A percentile compares a stretch with the other conserved stretches of the same genome.
Evolutionary conservation across 1,284 basidiomycete species (phyloP).

Genomic region (Malassezia furfur): DNA sequence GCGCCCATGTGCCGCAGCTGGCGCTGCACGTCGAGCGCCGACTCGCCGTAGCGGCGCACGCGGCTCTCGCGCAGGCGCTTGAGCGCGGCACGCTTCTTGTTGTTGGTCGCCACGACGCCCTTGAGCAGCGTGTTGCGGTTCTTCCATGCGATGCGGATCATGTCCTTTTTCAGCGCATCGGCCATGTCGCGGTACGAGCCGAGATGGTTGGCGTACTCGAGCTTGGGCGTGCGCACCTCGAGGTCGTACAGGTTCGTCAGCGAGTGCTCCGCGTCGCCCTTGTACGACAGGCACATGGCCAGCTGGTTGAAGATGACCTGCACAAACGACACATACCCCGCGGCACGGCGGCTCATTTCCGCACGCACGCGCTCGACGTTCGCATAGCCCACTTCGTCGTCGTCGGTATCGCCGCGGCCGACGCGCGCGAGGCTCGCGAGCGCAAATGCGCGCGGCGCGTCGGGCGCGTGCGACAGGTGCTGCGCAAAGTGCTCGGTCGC

Average conservation of each 20-base stretch:
- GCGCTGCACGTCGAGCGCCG: background rate
- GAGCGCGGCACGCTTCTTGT: conserved; percentile 14
- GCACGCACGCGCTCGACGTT: conserved; percentile 10
- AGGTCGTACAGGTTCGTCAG: conserved; percentile 54
- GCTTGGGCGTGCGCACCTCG: conserved; percentile 52
- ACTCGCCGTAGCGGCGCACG: background rate
- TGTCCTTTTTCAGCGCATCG: conserved; percentile 40
- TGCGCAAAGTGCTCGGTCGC: background rate
- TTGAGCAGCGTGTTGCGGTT: conserved; percentile 39
- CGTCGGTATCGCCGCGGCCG: conserved; percentile 1
- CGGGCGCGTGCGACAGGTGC: background rate
- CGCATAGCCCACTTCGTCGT: background rate
- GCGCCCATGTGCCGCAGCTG: conserved; percentile 2
- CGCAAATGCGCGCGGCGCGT: background rate
- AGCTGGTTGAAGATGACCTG: conserved; percentile 67
- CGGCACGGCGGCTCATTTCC: conserved; percentile 51
- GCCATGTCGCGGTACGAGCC: conserved; percentile 55
- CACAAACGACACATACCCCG: conserved; percentile 61
- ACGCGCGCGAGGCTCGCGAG: background rate
- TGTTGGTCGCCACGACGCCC: conserved; percentile 29
- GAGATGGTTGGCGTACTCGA: conserved; percentile 77
- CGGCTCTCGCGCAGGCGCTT: conserved; percentile 15
- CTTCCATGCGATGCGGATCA: conserved; percentile 43
- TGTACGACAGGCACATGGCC: conserved; percentile 50
- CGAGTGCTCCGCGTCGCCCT: conserved; percentile 52